Evolutionary conservation across 257 asterid species (phyloP).

Genomic region (Phtheirospermum japonicum): DNA sequence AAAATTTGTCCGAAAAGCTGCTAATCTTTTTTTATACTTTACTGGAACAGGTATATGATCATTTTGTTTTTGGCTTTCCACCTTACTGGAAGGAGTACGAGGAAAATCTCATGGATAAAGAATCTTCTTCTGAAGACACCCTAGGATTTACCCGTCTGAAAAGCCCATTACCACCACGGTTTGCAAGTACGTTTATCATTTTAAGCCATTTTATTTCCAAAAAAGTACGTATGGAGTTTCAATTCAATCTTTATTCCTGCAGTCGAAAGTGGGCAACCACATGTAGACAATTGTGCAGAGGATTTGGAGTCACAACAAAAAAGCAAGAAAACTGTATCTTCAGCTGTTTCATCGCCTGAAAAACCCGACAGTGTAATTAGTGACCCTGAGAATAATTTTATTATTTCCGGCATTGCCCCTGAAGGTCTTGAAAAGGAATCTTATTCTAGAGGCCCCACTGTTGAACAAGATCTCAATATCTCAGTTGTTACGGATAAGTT

Average conservation of each 20-base stretch:
- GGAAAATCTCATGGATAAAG: slow-evolving; percentile 35
- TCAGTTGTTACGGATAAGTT: slow-evolving; percentile 9
- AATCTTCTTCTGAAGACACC: slow-evolving; percentile 27
- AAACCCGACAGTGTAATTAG: slow-evolving; percentile 8
- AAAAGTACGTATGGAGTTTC: slow-evolving; percentile 4
- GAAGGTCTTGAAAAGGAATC: slow-evolving; percentile 23
- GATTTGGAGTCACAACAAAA: slow-evolving; percentile 22
- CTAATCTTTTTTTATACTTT: slow-evolving; percentile 23
- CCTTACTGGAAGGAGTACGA: slow-evolving; percentile 60
- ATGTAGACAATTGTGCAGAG: slow-evolving; percentile 21
- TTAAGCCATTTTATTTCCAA: slow-evolving; percentile 18
- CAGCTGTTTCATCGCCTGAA: slow-evolving; percentile 13
- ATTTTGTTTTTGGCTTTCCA: slow-evolving; percentile 76
- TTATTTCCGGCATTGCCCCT: slow-evolving; percentile 15
- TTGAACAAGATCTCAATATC: slow-evolving; percentile 15
- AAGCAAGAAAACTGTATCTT: slow-evolving; percentile 21
- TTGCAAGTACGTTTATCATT: slow-evolving; percentile 32
- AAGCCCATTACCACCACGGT: slow-evolving; percentile 5
- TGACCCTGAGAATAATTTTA: slow-evolving; percentile 7
- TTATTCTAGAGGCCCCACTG: slow-evolving; percentile 14
- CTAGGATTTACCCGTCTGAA: slow-evolving; percentile 20
- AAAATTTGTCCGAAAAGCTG: slow-evolving; percentile 11
- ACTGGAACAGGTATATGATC: slow-evolving; percentile 51
- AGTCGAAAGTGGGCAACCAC: slow-evolving; percentile 23
- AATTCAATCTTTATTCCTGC: slow-evolving; percentile 20